Conservation (phyloP, 805 yeast genomes). For the Candida golubevii region DNA sequence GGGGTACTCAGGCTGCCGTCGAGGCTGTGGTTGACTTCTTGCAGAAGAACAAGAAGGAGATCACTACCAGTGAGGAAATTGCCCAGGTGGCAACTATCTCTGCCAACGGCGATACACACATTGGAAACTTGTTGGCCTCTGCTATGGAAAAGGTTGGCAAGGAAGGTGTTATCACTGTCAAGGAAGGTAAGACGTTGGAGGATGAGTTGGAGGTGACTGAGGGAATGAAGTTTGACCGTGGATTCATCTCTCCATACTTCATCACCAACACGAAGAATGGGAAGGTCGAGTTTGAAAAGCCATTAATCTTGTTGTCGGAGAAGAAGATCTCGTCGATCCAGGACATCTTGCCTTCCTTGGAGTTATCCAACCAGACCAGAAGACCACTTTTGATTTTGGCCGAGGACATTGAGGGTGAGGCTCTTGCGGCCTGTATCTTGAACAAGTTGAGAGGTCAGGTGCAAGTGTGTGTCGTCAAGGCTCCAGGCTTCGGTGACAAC, state of each 20-base stretch:
- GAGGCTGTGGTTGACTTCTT: slow-evolving; percentile 85
- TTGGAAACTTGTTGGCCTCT: slow-evolving; percentile 84
- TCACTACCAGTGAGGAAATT: slow-evolving; percentile 90
- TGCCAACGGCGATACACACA: slow-evolving; percentile 92
- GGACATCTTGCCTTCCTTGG: slow-evolving; percentile 89
- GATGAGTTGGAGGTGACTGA: slow-evolving; percentile 94
- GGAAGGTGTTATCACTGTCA: slow-evolving; percentile 97
- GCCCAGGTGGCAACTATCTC: slow-evolving; percentile 98
- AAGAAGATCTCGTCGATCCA: slow-evolving; percentile 88
- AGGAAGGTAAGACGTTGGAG: slow-evolving; percentile 94
- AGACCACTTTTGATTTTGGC: slow-evolving; percentile 91
- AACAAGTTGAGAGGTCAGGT: slow-evolving; percentile 98
- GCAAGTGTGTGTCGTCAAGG: slow-evolving; percentile 94
- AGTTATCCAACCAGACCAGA: slow-evolving; percentile 86
- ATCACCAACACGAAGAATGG: slow-evolving; percentile 89
- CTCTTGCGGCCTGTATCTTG: slow-evolving; percentile 94
- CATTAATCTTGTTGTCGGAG: slow-evolving; percentile 82
- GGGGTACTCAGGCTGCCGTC: slow-evolving; percentile 96
- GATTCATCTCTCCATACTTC: slow-evolving; percentile 94
- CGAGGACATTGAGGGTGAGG: slow-evolving; percentile 97
- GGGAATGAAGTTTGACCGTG: slow-evolving; percentile 98
- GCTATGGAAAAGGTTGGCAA: slow-evolving; percentile 99
- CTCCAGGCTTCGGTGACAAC: slow-evolving; percentile 99
- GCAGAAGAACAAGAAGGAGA: slow-evolving; percentile 82
- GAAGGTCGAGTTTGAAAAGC: slow-evolving; percentile 93